These are phyloP conservation scores for Kokia cookei DNA, from an alignment of 441 rosid genomes.

Conservation along the genomic window DNA sequence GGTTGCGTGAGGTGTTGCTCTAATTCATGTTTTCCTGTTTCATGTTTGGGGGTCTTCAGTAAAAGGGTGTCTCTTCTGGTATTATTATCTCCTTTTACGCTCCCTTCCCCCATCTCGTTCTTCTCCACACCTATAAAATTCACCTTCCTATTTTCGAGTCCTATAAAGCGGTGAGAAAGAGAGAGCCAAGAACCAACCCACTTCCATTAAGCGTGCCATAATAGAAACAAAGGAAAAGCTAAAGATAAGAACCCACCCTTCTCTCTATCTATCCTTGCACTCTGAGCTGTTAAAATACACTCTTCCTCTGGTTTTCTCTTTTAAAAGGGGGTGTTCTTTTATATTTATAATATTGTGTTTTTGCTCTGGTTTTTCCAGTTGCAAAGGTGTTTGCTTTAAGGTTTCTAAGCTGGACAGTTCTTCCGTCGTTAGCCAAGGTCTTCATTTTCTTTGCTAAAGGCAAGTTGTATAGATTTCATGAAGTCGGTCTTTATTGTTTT, in stretches of 20 bases:
- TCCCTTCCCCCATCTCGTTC: background rate
- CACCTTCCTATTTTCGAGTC: slow-evolving; percentile 5
- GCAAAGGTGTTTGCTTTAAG: slow-evolving; percentile 15
- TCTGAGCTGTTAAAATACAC: background rate
- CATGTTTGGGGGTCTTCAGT: slow-evolving; percentile 20
- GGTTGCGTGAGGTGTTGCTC: slow-evolving; percentile 51
- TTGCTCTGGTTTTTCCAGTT: background rate
- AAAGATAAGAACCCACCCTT: background rate
- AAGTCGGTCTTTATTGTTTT: slow-evolving; percentile 22
- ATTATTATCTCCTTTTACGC: background rate
- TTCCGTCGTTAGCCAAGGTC: background rate
- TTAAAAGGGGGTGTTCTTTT: background rate
- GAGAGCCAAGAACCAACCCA: slow-evolving; percentile 16
- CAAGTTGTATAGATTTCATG: slow-evolving; percentile 6
- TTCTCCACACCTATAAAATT: background rate
- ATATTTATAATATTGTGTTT: background rate
- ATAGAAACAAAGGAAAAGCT: slow-evolving; percentile 16
- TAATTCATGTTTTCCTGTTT: slow-evolving; percentile 17
- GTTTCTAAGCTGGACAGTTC: background rate
- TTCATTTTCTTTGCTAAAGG: background rate
- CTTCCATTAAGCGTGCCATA: slow-evolving; percentile 28
- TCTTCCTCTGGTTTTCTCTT: background rate
- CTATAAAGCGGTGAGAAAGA: slow-evolving; percentile 9
- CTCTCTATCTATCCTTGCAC: background rate
- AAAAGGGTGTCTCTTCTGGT: slow-evolving; percentile 18